Conservation (phyloP, 179 eudicot species). For the Beta macrorhiza region DNA sequence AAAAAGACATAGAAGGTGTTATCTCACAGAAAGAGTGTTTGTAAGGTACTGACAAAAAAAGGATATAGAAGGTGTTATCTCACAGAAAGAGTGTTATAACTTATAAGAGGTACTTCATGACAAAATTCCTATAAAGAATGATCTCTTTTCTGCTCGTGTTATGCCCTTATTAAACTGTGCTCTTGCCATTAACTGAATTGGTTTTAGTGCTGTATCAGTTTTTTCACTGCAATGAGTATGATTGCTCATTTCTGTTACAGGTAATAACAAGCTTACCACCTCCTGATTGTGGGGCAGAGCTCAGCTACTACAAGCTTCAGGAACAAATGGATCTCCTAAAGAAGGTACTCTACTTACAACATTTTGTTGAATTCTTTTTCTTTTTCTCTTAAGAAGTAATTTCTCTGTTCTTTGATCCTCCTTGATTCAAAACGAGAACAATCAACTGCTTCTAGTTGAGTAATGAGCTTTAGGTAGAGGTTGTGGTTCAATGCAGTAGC, state of each 20-base stretch:
- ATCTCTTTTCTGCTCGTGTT: background rate
- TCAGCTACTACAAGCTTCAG: conserved; percentile 56
- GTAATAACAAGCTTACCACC: conserved; percentile 95
- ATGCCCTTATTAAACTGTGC: background rate
- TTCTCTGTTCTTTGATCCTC: background rate
- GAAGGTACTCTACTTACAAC: conserved; percentile 43
- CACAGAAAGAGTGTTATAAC: background rate
- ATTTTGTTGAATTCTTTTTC: background rate
- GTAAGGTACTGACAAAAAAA: too few species aligned
- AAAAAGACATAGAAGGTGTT: background rate
- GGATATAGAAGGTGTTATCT: background rate
- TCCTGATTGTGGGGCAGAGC: conserved; percentile 65
- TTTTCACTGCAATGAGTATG: background rate
- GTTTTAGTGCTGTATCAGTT: background rate
- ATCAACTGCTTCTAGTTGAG: background rate
- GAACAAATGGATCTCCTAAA: conserved; percentile 74
- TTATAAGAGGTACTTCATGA: background rate
- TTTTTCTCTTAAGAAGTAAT: background rate
- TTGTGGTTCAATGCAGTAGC: background rate
- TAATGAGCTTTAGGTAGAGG: background rate
- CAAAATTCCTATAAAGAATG: background rate
- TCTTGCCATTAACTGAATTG: background rate
- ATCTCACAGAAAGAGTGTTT: background rate
- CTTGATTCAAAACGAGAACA: background rate
- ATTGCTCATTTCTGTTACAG: conserved; percentile 31